Conservation (phyloP, 768 basidiomycete species). For the Strobilomyces confusus region DNA sequence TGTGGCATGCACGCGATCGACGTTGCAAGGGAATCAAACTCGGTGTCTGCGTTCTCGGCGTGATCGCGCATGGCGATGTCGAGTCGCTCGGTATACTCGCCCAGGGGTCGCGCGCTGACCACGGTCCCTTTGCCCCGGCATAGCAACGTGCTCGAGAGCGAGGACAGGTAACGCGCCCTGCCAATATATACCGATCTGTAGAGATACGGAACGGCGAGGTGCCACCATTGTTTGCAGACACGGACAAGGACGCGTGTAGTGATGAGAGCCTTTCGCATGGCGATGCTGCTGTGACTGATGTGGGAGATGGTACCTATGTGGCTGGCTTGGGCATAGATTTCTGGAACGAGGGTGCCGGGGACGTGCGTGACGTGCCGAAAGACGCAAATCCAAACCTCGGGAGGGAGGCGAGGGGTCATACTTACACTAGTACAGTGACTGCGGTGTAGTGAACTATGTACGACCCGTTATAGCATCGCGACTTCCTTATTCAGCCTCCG, state of each 20-base stretch:
- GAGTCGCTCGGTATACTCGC: conserved; percentile 22
- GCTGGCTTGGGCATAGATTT: conserved; percentile 18
- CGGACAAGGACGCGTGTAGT: conserved; percentile 27
- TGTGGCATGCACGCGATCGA: conserved; percentile 16
- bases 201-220: conserved; percentile 22
- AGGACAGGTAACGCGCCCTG: conserved; percentile 13
- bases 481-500: no score
- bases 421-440: no score
- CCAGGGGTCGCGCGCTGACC: conserved; percentile 10
- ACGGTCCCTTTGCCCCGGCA: conserved; percentile 15
- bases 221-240: conserved; percentile 29
- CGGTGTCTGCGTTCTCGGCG: not conserved
- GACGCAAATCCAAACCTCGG: conserved; percentile 22
- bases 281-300: not conserved
- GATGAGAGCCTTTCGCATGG: conserved; percentile 18
- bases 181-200: conserved; percentile 24
- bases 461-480: no score
- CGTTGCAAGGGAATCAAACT: conserved; percentile 5
- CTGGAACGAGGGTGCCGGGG: conserved; percentile 19
- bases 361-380: conserved; percentile 22
- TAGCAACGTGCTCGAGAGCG: conserved; percentile 14
- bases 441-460: no score
- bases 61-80: conserved; percentile 25
- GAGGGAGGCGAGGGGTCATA: not conserved
- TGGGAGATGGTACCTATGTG: conserved; percentile 5